phyloP scores from a whole-genome alignment of 306 rosid genomes.

The Astragalus membranaceus region DNA sequence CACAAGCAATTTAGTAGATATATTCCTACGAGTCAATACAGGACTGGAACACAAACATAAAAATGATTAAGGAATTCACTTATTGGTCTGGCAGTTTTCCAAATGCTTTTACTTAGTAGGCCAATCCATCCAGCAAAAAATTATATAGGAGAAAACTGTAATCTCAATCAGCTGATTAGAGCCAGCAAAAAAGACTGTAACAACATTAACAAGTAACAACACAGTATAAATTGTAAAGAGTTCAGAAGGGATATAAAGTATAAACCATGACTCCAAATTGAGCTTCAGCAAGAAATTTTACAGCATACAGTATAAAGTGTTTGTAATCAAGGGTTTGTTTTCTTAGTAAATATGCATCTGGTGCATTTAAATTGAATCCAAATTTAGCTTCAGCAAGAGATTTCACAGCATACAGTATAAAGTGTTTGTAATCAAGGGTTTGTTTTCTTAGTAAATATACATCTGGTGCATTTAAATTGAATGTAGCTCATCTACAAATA shows the following conservation, averaged over 20 bases:
- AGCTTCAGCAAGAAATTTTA: background rate
- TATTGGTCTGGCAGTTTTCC: background rate
- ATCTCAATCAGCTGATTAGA: constrained; percentile 4
- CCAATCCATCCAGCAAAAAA: background rate
- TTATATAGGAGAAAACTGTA: background rate
- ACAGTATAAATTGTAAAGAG: background rate
- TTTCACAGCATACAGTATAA: background rate
- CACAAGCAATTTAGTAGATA: background rate
- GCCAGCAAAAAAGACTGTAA: background rate
- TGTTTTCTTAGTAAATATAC: background rate
- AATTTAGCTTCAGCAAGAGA: background rate
- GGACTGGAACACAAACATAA: constrained; percentile 1
- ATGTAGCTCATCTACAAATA: constrained; percentile 2
- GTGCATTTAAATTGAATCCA: background rate
- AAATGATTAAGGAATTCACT: background rate
- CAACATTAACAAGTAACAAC: background rate
- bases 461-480: background rate
- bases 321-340: background rate
- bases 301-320: background rate
- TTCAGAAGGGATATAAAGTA: background rate
- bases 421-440: background rate
- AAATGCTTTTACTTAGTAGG: background rate
- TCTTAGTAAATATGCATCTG: background rate
- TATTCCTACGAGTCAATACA: background rate
- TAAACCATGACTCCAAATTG: background rate